phyloP scores from a whole-genome alignment of 768 basidiomycete species.

The Lactarius hatsudake region DNA sequence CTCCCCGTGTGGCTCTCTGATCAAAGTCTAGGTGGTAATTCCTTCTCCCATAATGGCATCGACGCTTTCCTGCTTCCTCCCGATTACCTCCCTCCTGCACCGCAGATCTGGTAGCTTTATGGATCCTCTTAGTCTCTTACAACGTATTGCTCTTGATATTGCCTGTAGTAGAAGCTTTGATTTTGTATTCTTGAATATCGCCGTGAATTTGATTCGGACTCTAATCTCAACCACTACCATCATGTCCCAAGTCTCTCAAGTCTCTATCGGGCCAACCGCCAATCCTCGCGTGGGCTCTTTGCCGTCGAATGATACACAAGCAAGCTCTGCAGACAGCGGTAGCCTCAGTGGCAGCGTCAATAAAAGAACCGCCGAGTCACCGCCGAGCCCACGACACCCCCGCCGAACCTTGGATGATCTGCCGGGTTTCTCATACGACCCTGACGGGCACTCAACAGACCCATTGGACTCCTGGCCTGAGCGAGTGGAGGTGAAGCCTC shows the following conservation, averaged over 20 bases:
- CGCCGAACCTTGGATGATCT: conserved; percentile 2
- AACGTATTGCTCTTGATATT: not conserved
- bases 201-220: not conserved
- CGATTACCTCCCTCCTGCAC: conserved; percentile 67
- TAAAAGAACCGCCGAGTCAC: not conserved
- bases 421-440: conserved; percentile 12
- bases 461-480: conserved; percentile 19
- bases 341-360: not conserved
- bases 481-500: conserved; percentile 18
- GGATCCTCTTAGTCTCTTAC: conserved; percentile 1
- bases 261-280: not conserved
- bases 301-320: not conserved
- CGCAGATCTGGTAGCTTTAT: conserved; percentile 65
- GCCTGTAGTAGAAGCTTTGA: conserved; percentile 14
- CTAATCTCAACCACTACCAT: conserved; percentile 6
- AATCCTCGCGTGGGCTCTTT: not conserved
- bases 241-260: conserved; percentile 12
- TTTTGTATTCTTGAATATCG: conserved; percentile 21
- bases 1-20: conserved; percentile 86
- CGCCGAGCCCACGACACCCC: not conserved
- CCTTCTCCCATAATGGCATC: conserved; percentile 78
- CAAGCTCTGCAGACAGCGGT: not conserved
- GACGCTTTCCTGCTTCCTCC: conserved; percentile 79
- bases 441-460: conserved; percentile 1
- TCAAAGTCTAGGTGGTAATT: conserved; percentile 71